Base-by-base conservation (phyloP, 2,329 filamentous ascomycete species). In the Aureobasidium sp. region DNA sequence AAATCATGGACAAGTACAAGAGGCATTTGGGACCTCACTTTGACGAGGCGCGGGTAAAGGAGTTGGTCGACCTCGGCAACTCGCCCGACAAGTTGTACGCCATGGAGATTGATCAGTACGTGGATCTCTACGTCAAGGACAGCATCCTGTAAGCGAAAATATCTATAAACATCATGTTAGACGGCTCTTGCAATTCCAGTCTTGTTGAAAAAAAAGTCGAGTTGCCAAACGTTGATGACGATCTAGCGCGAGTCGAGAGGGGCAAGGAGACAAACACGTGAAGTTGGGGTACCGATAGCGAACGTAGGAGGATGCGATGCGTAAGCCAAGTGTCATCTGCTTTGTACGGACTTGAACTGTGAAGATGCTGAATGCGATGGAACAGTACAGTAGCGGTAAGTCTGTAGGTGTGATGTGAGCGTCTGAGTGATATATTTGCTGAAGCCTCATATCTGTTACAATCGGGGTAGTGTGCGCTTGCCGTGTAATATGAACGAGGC, bases 1-100 rank as follows among this genome's bases (percentile, higher is more conserved):
- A 96, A 77, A 97, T 99, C 69, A 79, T 97, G 69, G 86, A 85
- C 76, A 99, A 99, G 83, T 99, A 91, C 81, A 88, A 92, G 86
- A 87, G 90, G 74, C 94, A 99, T 78, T 80, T 97, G 57, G 84
- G 83, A 69, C 89, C 89, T 59, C 93, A 97, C 80, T 95, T 89
- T 76, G 80, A 85, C 64, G 82, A 89, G 73, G 80, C 82, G 53
- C 86, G 87, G 72, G 90, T 97, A 57, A 84, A 93, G 78, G 82
- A 94, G 79, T 82, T 99, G 60, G 82, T 97, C 55, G 82, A 90
- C 67, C 79, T 97, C 57, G 89, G 89, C 68, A 84, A 87, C 76
- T 85, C 96, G 74, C 78, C 81, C 63, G 83, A 86, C 76, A 85
- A 82, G 76, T 79, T 97, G 61, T 90, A 96, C 79, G 78, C 81